Evolutionary conservation across 768 basidiomycete genomes (phyloP).

Genomic region (Porphyrellus cyaneotinctus): DNA sequence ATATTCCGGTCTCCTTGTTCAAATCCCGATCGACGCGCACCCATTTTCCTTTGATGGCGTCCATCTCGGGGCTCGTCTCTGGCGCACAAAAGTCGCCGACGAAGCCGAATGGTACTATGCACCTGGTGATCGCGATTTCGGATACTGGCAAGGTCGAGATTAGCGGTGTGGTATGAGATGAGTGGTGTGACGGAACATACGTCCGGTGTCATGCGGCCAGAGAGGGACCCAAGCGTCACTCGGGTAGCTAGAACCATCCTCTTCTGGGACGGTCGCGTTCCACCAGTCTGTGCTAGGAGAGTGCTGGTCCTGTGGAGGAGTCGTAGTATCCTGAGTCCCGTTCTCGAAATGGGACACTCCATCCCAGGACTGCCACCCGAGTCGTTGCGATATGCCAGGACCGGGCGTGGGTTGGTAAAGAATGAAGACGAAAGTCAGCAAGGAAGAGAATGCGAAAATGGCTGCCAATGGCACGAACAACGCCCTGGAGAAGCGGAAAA

Average conservation of each 20-base stretch:
- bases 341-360: constrained; percentile 35
- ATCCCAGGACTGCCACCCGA: constrained; percentile 93
- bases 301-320: constrained; percentile 4
- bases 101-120: constrained; percentile 58
- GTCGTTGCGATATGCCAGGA: constrained; percentile 62
- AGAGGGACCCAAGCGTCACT: constrained; percentile 45
- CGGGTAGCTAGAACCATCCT: constrained; percentile 71
- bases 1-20: constrained; percentile 59
- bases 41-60: constrained; percentile 83
- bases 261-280: constrained; percentile 14
- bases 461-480: constrained; percentile 57
- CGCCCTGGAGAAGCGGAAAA: constrained; percentile 51
- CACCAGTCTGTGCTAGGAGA: constrained; percentile 16
- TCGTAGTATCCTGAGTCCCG: background rate
- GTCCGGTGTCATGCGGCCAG: constrained; percentile 27
- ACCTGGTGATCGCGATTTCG: constrained; percentile 69
- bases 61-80: constrained; percentile 60
- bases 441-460: constrained; percentile 61
- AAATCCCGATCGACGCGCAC: constrained; percentile 82
- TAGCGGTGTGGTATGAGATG: background rate
- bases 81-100: constrained; percentile 64
- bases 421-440: constrained; percentile 74
- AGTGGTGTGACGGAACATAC: constrained; percentile 11
- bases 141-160: constrained; percentile 51
- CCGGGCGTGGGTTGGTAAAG: constrained; percentile 77